Evolutionary conservation across 331 rosid genomes (phyloP).

Genomic region (Saraca asoca): DNA sequence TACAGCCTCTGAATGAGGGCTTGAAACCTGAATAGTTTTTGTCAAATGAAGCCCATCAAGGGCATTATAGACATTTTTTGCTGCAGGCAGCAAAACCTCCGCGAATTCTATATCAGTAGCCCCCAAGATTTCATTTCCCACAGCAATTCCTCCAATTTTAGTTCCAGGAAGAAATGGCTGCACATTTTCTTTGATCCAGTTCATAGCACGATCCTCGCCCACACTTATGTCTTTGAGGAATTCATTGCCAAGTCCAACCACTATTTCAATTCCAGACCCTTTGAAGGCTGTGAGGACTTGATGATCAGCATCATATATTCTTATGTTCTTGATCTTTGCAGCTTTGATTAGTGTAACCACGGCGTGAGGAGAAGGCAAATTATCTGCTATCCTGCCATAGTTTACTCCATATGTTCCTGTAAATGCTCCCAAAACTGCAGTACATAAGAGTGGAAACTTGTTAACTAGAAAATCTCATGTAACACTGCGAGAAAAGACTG

Average conservation of each 20-base stretch:
- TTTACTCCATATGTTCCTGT: constrained; percentile 81
- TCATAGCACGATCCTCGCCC: constrained; percentile 77
- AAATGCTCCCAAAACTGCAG: constrained; percentile 43
- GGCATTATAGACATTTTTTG: constrained; percentile 63
- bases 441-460: constrained; percentile 9
- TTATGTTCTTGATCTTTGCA: constrained; percentile 64
- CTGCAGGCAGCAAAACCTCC: constrained; percentile 78
- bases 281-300: constrained; percentile 75
- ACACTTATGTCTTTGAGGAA: constrained; percentile 58
- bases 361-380: constrained; percentile 66
- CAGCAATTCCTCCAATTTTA: constrained; percentile 65
- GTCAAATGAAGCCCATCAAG: constrained; percentile 55
- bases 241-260: constrained; percentile 59
- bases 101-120: constrained; percentile 46
- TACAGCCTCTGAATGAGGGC: constrained; percentile 93
- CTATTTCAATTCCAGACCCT: constrained; percentile 72
- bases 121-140: constrained; percentile 89
- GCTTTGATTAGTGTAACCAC: constrained; percentile 92
- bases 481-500: not conserved
- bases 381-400: constrained; percentile 82
- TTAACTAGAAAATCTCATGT: not conserved
- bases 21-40: constrained; percentile 64
- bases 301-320: constrained; percentile 70
- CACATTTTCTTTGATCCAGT: constrained; percentile 84
- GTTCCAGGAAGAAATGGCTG: constrained; percentile 78